Evolutionary conservation across 2,329 filamentous ascomycete species (phyloP).

Genomic region (Apiospora arundinis): DNA sequence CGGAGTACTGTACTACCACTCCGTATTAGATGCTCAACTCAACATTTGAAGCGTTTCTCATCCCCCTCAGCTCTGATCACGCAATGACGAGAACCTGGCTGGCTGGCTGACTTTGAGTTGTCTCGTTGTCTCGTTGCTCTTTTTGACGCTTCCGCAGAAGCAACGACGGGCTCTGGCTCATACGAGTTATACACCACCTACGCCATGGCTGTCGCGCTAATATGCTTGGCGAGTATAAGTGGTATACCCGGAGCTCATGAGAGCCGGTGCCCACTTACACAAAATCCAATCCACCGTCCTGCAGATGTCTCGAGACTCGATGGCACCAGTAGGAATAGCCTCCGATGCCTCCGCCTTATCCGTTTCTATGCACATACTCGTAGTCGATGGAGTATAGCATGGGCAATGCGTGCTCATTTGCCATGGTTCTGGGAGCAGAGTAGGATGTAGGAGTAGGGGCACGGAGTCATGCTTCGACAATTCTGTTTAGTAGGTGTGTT

Average conservation of each 20-base stretch:
- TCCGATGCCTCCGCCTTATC: slow-evolving; percentile 6
- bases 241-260: not conserved
- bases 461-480: too few relatives aligned
- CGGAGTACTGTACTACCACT: too few relatives aligned
- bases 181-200: slow-evolving; percentile 18
- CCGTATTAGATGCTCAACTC: not conserved
- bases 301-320: slow-evolving; percentile 6
- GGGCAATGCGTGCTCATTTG: not conserved
- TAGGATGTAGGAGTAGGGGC: not conserved
- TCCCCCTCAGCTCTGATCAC: not conserved
- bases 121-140: slow-evolving; percentile 11
- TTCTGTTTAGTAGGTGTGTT: too few relatives aligned
- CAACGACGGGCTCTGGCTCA: not conserved
- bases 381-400: not conserved
- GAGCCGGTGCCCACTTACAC: slow-evolving; percentile 4
- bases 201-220: slow-evolving; percentile 18
- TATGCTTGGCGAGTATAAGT: slow-evolving; percentile 14
- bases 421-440: not conserved
- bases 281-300: not conserved
- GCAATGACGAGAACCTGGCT: not conserved
- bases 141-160: slow-evolving; percentile 14
- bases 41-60: not conserved
- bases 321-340: slow-evolving; percentile 8
- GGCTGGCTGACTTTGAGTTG: slow-evolving; percentile 4
- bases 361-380: not conserved